Conservation (phyloP, 306 rosid species). For the Crotalaria pallida region DNA sequence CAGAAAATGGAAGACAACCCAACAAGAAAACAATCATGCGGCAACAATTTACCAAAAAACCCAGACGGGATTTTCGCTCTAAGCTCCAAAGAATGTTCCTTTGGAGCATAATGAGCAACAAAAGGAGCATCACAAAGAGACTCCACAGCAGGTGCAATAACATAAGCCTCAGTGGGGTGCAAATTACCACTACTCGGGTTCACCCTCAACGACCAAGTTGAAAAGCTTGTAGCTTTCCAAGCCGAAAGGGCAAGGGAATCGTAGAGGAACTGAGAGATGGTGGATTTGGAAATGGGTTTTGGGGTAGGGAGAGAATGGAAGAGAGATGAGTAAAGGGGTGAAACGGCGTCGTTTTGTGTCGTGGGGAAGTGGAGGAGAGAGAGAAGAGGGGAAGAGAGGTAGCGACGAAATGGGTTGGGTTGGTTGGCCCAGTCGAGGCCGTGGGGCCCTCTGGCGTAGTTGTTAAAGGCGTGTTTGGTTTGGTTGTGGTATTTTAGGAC, state of each 20-base stretch:
- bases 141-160: conserved; percentile 49
- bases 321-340: conserved; percentile 58
- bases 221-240: conserved; percentile 63
- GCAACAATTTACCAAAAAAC: conserved; percentile 45
- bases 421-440: conserved; percentile 98
- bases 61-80: conserved; percentile 58
- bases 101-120: conserved; percentile 89
- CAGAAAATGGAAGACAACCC: conserved; percentile 87
- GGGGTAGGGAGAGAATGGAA: conserved; percentile 64
- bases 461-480: conserved; percentile 70
- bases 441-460: conserved; percentile 73
- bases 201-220: conserved; percentile 90
- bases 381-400: conserved; percentile 56
- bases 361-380: conserved; percentile 58
- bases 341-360: neutral
- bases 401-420: conserved; percentile 94
- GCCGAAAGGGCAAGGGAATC: conserved; percentile 88
- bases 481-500: conserved; percentile 67
- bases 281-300: conserved; percentile 58
- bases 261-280: conserved; percentile 68
- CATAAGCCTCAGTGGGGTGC: conserved; percentile 88
- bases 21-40: conserved; percentile 50
- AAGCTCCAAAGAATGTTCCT: conserved; percentile 80
- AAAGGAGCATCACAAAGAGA: conserved; percentile 48
- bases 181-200: conserved; percentile 91